Conservation (phyloP, 306 rosid species). For the Senna siamea region DNA sequence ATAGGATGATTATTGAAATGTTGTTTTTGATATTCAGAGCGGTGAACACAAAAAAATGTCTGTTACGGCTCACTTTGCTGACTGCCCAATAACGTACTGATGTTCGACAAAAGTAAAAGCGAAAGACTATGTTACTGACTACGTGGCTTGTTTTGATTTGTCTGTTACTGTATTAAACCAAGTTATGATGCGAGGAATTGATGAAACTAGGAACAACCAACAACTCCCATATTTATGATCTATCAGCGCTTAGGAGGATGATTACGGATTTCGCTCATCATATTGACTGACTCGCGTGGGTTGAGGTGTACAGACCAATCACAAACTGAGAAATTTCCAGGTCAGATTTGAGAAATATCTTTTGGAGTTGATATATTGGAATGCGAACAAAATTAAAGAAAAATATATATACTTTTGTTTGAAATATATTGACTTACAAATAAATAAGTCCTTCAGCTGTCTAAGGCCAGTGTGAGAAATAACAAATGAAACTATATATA, state of each 20-base stretch:
- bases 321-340: constrained; percentile 31
- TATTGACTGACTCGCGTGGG: constrained; percentile 38
- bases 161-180: neutral
- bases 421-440: no score
- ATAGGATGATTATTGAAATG: neutral
- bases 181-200: neutral
- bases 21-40: constrained; percentile 9
- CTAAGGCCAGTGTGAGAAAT: no score
- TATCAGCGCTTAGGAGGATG: constrained; percentile 18
- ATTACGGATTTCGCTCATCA: neutral
- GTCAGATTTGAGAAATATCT: constrained; percentile 34
- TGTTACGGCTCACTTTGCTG: constrained; percentile 3
- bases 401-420: no score
- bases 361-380: no score
- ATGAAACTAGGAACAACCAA: neutral
- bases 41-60: neutral
- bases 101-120: neutral
- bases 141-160: constrained; percentile 44
- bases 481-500: no score
- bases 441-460: no score
- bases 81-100: constrained; percentile 39
- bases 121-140: neutral
- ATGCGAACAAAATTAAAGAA: no score
- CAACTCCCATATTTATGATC: neutral
- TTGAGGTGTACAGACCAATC: constrained; percentile 46